Percentiles rank a stretch among this genome's conserved stretches.
These are phyloP conservation scores for Pyrenophora graminea DNA, from an alignment of 2,329 filamentous ascomycete genomes.

Conservation along the genomic window DNA sequence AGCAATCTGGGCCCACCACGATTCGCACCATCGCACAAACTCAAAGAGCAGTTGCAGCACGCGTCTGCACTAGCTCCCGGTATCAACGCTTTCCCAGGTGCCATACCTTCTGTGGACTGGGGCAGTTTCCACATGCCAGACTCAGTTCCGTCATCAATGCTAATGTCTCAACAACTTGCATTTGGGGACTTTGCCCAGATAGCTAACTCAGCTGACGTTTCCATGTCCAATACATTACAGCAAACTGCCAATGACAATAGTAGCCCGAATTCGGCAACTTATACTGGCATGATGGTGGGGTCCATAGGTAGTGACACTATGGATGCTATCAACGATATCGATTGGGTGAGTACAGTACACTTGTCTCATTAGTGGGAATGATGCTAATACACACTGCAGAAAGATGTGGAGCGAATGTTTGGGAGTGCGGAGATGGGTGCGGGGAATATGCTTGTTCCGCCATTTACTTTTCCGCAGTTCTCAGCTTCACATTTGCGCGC, in stretches of 20 bases:
- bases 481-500: constrained; percentile 30
- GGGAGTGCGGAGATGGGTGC: constrained; percentile 35
- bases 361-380: neutral
- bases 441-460: constrained; percentile 40
- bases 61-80: constrained; percentile 3
- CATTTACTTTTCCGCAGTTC: constrained; percentile 42
- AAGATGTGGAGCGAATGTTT: constrained; percentile 54
- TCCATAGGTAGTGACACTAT: constrained; percentile 25
- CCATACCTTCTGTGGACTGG: constrained; percentile 34
- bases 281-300: neutral
- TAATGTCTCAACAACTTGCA: constrained; percentile 6
- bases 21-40: constrained; percentile 3
- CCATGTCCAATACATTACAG: neutral
- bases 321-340: constrained; percentile 56
- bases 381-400: constrained; percentile 37
- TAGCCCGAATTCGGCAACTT: constrained; percentile 4
- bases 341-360: constrained; percentile 61
- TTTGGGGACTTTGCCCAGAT: constrained; percentile 1
- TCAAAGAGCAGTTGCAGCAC: neutral
- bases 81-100: constrained; percentile 22
- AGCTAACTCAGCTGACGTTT: neutral
- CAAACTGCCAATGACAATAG: constrained; percentile 5
- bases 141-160: constrained; percentile 9
- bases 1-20: constrained; percentile 2
- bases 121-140: constrained; percentile 26